These are phyloP conservation scores for Fusarium buxicola DNA, from an alignment of 2,329 filamentous ascomycete species.

Conservation along the genomic window DNA sequence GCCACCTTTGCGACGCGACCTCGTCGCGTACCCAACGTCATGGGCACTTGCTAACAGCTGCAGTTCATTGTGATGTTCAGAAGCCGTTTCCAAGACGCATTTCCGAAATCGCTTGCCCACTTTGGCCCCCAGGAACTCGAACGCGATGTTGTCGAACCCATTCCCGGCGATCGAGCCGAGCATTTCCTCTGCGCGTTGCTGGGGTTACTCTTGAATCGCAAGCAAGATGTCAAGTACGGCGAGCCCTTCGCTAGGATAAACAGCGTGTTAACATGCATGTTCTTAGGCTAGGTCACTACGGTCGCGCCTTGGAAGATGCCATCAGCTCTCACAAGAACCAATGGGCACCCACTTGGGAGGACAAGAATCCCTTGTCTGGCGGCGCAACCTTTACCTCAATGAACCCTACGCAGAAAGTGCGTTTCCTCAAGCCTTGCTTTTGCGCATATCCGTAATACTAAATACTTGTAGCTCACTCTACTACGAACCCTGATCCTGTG, in stretches of 20 bases:
- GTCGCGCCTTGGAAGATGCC: constrained; percentile 92
- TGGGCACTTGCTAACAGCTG: constrained; percentile 50
- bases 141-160: constrained; percentile 79
- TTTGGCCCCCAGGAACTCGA: constrained; percentile 97
- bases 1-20: constrained; percentile 60
- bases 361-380: constrained; percentile 84
- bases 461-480: constrained; percentile 74
- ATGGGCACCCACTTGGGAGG: constrained; percentile 88
- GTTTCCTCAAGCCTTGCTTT: constrained; percentile 36
- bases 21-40: constrained; percentile 60
- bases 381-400: constrained; percentile 85
- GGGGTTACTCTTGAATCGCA: constrained; percentile 90
- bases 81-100: constrained; percentile 89
- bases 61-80: constrained; percentile 99
- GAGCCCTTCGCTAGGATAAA: not conserved
- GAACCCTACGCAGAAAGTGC: constrained; percentile 83
- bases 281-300: constrained; percentile 87
- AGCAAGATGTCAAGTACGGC: constrained; percentile 97
- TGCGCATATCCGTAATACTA: constrained; percentile 19
- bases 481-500: constrained; percentile 87
- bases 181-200: constrained; percentile 89
- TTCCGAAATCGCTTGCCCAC: constrained; percentile 87
- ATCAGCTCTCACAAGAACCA: constrained; percentile 85
- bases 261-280: constrained; percentile 33
- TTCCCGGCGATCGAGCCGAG: constrained; percentile 88